These are phyloP conservation scores for Sporothrix euskadiensis DNA, from an alignment of 2,329 filamentous ascomycete genomes.

Conservation along the genomic window DNA sequence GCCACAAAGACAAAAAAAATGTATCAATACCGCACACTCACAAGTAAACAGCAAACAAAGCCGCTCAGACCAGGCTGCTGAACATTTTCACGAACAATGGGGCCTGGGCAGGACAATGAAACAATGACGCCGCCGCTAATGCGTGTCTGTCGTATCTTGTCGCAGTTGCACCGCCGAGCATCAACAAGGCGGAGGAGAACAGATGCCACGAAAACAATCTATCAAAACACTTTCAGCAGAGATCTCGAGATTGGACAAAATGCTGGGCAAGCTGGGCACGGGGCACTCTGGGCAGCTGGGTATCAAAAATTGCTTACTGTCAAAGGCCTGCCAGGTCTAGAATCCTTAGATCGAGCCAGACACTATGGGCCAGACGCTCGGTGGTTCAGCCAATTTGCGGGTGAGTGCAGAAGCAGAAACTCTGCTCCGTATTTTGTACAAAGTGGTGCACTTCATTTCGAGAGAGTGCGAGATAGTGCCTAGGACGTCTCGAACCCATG, in stretches of 20 bases:
- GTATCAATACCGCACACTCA: background rate
- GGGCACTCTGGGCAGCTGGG: background rate
- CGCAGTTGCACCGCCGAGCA: conserved; percentile 12
- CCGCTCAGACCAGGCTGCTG: background rate
- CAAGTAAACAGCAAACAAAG: background rate
- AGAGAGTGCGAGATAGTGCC: background rate
- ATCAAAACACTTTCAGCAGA: background rate
- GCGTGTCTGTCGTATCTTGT: background rate
- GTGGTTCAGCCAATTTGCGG: conserved; percentile 19
- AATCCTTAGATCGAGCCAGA: background rate
- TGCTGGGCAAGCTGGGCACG: background rate
- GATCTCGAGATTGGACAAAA: conserved; percentile 11
- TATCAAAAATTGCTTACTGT: background rate
- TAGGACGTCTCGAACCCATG: background rate
- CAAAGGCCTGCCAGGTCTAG: background rate
- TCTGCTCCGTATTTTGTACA: background rate
- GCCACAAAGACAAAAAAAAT: conserved; percentile 6
- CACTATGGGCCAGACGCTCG: conserved; percentile 21
- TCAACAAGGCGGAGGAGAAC: background rate
- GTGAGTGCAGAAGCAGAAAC: conserved; percentile 21
- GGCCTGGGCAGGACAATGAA: background rate
- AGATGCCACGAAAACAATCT: background rate
- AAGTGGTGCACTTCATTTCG: conserved; percentile 10
- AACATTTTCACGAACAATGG: conserved; percentile 3
- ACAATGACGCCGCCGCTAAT: conserved; percentile 4